Evolutionary conservation across 2,329 filamentous ascomycete genomes (phyloP).

Genomic region (Colletotrichum orchidophilum): DNA sequence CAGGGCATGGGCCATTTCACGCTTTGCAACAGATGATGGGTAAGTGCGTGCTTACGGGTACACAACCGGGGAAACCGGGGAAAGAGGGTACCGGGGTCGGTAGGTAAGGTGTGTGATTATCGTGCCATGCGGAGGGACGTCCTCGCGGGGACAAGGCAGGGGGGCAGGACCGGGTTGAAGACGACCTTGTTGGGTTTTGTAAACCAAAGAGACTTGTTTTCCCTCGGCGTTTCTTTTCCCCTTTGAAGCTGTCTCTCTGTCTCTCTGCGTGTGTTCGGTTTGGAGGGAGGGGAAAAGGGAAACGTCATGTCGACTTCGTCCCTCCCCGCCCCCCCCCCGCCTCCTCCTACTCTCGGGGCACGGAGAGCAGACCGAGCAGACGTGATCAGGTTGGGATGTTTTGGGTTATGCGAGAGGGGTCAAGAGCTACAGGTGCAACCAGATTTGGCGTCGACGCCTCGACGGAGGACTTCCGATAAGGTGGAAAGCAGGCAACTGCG

Average conservation of each 20-base stretch:
- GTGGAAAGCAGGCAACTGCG: background rate
- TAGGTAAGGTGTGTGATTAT: background rate
- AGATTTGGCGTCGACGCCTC: background rate
- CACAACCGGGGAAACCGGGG: slow-evolving; percentile 23
- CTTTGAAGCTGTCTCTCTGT: background rate
- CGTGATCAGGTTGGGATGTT: slow-evolving; percentile 13
- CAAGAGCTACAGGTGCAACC: slow-evolving; percentile 15
- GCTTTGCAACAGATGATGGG: background rate
- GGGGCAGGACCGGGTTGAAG: background rate
- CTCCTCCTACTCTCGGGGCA: background rate
- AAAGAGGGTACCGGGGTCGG: slow-evolving; percentile 10
- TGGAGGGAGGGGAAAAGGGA: background rate
- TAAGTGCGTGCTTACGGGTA: background rate
- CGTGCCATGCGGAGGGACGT: background rate
- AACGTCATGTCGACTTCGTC: background rate
- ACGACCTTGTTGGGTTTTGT: background rate
- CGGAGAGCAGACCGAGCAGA: background rate
- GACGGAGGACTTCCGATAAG: slow-evolving; percentile 7
- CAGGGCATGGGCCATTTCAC: slow-evolving; percentile 9
- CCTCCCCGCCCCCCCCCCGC: no score
- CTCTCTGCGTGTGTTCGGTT: no score
- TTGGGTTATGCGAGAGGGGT: slow-evolving; percentile 21
- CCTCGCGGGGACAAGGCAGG: background rate
- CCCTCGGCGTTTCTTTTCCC: no score
- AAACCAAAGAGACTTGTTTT: no score